Evolutionary conservation across 192 early-diverging fungal species (phyloP).

Genomic region (Haplosporangium gracile): DNA sequence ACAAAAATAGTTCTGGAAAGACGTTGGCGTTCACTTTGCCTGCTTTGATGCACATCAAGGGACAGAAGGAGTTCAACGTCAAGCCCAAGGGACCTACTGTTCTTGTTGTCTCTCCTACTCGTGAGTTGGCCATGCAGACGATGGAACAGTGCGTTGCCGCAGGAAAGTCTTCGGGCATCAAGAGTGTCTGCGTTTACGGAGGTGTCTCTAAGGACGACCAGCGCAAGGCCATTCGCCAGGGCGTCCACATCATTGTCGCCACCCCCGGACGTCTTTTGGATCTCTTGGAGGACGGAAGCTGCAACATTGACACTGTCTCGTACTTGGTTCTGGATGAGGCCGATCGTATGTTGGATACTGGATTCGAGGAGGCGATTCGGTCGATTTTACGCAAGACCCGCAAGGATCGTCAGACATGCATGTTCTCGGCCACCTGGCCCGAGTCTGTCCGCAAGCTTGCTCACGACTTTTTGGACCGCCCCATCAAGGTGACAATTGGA

Average conservation of each 20-base stretch:
- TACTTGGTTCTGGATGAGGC: conserved; percentile 98
- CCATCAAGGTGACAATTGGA: conserved; percentile 88
- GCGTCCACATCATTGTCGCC: conserved; percentile 87
- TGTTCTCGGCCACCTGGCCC: conserved; percentile 98
- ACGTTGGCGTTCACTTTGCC: conserved; percentile 96
- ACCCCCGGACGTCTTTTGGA: conserved; percentile 98
- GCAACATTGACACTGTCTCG: conserved; percentile 83
- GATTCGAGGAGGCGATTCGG: conserved; percentile 92
- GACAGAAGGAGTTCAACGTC: conserved; percentile 75
- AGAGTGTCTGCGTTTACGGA: conserved; percentile 88
- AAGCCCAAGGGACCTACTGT: conserved; percentile 78
- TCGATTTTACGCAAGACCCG: conserved; percentile 86
- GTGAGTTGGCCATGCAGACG: conserved; percentile 97
- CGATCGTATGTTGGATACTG: conserved; percentile 97
- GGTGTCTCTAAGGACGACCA: conserved; percentile 88
- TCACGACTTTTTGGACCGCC: conserved; percentile 81
- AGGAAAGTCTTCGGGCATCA: conserved; percentile 70
- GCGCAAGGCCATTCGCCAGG: conserved; percentile 60
- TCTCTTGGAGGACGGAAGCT: conserved; percentile 84
- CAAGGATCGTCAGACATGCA: conserved; percentile 87
- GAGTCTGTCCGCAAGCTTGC: conserved; percentile 89
- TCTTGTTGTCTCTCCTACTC: conserved; percentile 93
- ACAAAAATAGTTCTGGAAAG: conserved; percentile 78
- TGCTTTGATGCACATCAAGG: conserved; percentile 82
- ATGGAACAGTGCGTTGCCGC: conserved; percentile 87